A percentile compares a stretch with the other conserved stretches of the same genome.
Conservation (phyloP, 768 basidiomycete genomes). For the Termitomyces sp. region DNA sequence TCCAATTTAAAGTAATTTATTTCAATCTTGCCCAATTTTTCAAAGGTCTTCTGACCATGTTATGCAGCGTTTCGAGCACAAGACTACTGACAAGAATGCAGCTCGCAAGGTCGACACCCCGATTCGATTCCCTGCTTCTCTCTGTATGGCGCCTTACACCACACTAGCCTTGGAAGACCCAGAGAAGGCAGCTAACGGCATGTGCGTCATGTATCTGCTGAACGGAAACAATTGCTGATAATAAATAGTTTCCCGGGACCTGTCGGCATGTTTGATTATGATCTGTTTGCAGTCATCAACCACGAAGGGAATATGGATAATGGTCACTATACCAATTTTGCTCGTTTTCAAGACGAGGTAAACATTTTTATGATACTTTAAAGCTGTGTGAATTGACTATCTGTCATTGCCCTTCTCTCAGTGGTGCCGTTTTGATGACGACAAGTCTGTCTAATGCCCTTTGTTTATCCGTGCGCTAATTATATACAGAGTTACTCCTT, state of each 20-base stretch:
- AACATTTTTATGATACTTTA: constrained; percentile 18
- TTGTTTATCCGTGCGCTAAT: constrained; percentile 6
- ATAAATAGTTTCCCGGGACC: constrained; percentile 45
- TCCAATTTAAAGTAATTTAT: constrained; percentile 82
- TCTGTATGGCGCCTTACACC: constrained; percentile 89
- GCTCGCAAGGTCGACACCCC: constrained; percentile 82
- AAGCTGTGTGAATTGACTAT: not conserved
- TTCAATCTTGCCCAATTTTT: not conserved
- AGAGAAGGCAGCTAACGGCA: constrained; percentile 35
- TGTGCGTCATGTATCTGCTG: constrained; percentile 19
- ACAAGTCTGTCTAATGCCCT: constrained; percentile 48
- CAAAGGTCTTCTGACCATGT: constrained; percentile 1
- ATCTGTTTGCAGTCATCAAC: constrained; percentile 89
- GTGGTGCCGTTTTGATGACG: constrained; percentile 96
- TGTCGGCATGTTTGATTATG: constrained; percentile 76
- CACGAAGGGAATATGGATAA: constrained; percentile 94
- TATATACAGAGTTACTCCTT: constrained; percentile 55
- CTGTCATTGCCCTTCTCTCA: constrained; percentile 20
- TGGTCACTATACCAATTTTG: constrained; percentile 90
- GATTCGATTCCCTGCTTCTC: constrained; percentile 73
- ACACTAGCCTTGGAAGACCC: constrained; percentile 50
- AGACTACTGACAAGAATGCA: constrained; percentile 60
- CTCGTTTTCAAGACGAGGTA: constrained; percentile 81
- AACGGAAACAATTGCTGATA: not conserved
- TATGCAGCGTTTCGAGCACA: constrained; percentile 86